These are phyloP conservation scores for Abelmoschus esculentus DNA, from an alignment of 345 rosid genomes.

Conservation along the genomic window DNA sequence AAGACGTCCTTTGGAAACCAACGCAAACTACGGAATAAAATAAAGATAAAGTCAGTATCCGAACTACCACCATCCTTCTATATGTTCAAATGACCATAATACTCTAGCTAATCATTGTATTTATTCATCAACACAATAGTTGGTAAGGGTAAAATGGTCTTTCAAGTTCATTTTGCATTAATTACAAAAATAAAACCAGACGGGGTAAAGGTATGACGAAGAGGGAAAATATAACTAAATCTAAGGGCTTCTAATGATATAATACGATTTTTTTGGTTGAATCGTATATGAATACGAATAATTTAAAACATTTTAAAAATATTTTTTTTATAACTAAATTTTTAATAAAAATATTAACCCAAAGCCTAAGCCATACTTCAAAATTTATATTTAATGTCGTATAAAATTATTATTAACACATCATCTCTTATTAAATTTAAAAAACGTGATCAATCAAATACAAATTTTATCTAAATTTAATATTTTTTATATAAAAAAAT, in stretches of 20 bases:
- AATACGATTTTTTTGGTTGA: too few species aligned
- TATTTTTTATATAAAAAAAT: too few species aligned
- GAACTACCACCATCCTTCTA: constrained; percentile 41
- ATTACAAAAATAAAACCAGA: constrained; percentile 2
- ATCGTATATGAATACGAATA: too few species aligned
- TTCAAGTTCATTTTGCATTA: constrained; percentile 1
- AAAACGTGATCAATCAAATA: too few species aligned
- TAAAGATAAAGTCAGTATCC: constrained; percentile 52
- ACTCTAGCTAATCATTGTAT: constrained; percentile 22
- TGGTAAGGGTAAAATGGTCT: constrained; percentile 24
- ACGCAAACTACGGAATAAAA: constrained; percentile 47
- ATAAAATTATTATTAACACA: too few species aligned
- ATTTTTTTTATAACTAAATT: not conserved
- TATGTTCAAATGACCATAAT: constrained; percentile 13
- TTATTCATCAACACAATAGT: constrained; percentile 1
- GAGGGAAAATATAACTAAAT: too few species aligned
- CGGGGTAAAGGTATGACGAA: too few species aligned
- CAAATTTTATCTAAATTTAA: too few species aligned
- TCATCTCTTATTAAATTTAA: too few species aligned
- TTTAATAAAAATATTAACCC: not conserved
- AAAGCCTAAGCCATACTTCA: not conserved
- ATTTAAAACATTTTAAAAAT: too few species aligned
- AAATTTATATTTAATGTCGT: too few species aligned
- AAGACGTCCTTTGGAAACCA: not conserved
- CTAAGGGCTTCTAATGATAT: too few species aligned